Conservation (phyloP, 257 asterid genomes). For the Forsythia viridissima region DNA sequence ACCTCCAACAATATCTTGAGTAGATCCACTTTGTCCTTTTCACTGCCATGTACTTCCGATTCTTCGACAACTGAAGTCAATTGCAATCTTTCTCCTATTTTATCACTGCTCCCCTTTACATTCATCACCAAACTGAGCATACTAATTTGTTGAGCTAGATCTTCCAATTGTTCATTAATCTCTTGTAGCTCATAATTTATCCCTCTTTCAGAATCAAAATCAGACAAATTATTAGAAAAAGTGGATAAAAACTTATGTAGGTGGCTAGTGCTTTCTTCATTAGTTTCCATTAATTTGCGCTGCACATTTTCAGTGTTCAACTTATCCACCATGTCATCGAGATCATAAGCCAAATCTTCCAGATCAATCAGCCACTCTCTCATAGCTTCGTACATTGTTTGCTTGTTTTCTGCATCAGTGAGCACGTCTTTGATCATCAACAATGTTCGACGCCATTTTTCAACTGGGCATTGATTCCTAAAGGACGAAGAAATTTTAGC, state of each 20-base stretch:
- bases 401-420: constrained; percentile 30
- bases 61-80: constrained; percentile 3
- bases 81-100: background rate
- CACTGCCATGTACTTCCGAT: constrained; percentile 28
- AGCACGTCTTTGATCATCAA: constrained; percentile 17
- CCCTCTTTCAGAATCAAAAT: background rate
- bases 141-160: background rate
- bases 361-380: constrained; percentile 27
- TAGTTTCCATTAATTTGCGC: background rate
- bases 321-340: constrained; percentile 31
- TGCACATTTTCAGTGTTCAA: constrained; percentile 22
- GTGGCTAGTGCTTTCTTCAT: background rate
- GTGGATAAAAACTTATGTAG: constrained; percentile 11
- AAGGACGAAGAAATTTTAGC: background rate
- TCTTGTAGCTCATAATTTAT: background rate
- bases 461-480: background rate
- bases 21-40: constrained; percentile 13
- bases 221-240: background rate
- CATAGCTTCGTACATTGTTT: constrained; percentile 13
- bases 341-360: constrained; percentile 23
- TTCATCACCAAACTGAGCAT: background rate
- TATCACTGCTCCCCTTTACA: background rate
- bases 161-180: background rate
- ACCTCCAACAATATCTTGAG: constrained; percentile 8
- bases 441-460: background rate